Percentiles rank a stretch among this genome's conserved stretches.
Conservation (phyloP, 257 asterid species). For the Plantago ovata region DNA sequence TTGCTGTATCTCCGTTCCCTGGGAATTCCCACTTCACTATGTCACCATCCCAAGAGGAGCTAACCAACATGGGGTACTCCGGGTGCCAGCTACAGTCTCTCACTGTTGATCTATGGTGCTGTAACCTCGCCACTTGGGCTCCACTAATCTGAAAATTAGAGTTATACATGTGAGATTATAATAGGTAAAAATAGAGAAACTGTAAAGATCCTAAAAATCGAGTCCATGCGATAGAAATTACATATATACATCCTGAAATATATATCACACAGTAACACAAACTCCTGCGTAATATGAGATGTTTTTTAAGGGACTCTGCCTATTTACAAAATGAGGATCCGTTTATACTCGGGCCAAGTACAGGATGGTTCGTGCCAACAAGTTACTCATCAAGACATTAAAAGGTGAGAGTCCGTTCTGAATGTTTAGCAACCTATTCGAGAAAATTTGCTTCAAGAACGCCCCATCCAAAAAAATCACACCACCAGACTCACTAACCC, state of each 20-base stretch:
- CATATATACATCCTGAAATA: neutral
- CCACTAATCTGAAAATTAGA: conserved; percentile 51
- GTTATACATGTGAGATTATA: neutral
- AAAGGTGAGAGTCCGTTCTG: no score
- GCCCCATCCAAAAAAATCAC: no score
- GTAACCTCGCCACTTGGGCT: conserved; percentile 56
- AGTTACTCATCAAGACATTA: no score
- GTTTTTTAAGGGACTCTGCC: no score
- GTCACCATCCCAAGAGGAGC: conserved; percentile 92
- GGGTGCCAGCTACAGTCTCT: conserved; percentile 96
- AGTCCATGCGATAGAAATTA: neutral
- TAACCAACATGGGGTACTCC: conserved; percentile 63
- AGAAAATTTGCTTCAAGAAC: no score
- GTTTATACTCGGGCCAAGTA: no score
- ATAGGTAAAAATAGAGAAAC: neutral
- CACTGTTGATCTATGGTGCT: conserved; percentile 61
- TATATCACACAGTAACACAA: neutral
- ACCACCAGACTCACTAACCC: no score
- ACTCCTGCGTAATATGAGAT: no score
- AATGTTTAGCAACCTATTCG: no score
- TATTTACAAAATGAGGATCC: no score
- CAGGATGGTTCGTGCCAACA: no score
- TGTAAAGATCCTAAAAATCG: neutral
- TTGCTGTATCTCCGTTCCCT: conserved; percentile 35
- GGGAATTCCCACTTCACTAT: conserved; percentile 74